Conservation (phyloP, 208 protist genomes). For the Leishmania amazonensis region DNA sequence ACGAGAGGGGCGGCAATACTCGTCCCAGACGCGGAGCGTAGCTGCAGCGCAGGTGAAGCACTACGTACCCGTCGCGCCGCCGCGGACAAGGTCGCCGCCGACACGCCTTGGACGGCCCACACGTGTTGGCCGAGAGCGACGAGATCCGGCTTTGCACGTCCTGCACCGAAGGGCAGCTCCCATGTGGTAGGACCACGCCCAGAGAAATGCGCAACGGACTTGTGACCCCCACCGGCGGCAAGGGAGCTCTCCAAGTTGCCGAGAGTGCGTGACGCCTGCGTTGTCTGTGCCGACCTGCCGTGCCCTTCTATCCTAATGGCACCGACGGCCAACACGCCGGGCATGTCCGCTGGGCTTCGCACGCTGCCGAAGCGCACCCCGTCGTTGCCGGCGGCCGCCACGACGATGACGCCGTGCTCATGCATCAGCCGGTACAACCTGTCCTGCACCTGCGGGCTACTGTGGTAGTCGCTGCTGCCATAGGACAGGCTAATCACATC, state of each 20-base stretch:
- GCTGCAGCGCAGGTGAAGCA: conserved; percentile 14
- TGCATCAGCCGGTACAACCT: conserved; percentile 64
- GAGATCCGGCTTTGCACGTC: conserved; percentile 97
- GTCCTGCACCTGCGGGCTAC: conserved; percentile 59
- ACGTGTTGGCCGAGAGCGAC: conserved; percentile 86
- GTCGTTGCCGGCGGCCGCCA: conserved; percentile 97
- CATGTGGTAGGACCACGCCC: conserved; percentile 93
- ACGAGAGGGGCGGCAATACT: conserved; percentile 96
- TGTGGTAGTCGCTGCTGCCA: conserved; percentile 96
- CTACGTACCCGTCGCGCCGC: neutral
- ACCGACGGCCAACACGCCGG: conserved; percentile 96
- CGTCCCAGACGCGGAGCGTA: conserved; percentile 89
- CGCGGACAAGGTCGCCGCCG: neutral
- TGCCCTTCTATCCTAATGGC: conserved; percentile 27
- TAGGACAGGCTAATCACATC: conserved; percentile 96
- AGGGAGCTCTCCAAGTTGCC: neutral
- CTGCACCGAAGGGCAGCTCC: conserved; percentile 94
- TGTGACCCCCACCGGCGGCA: conserved; percentile 2
- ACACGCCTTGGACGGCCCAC: conserved; percentile 28
- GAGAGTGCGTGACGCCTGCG: neutral
- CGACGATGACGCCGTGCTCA: conserved; percentile 91
- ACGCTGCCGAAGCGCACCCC: conserved; percentile 94
- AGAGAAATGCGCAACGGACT: conserved; percentile 86
- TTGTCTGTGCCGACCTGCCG: neutral
- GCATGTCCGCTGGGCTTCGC: conserved; percentile 96